Percentiles rank a stretch among this genome's conserved stretches.
Evolutionary conservation across 768 basidiomycete genomes (phyloP).

Genomic region (Podaxis carcinomalis): DNA sequence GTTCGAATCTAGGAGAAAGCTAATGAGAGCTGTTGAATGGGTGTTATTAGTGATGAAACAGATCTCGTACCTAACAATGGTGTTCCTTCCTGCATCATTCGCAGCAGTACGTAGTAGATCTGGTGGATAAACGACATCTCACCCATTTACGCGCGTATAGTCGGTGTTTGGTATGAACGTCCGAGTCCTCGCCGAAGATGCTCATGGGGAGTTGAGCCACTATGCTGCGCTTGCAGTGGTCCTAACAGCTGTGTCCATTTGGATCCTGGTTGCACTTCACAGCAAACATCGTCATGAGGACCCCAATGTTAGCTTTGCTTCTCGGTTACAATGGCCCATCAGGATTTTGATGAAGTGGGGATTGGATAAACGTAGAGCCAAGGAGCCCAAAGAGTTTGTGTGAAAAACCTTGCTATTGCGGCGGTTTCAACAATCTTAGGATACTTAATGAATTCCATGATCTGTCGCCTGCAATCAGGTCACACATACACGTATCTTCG

Average conservation of each 20-base stretch:
- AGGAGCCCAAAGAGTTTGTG: neutral
- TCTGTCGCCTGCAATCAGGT: neutral
- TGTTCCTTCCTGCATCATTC: slow-evolving; percentile 48
- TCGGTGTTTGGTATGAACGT: slow-evolving; percentile 47
- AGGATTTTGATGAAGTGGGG: slow-evolving; percentile 3
- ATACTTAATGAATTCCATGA: neutral
- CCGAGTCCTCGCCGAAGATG: slow-evolving; percentile 23
- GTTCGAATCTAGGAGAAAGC: neutral
- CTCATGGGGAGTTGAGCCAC: slow-evolving; percentile 26
- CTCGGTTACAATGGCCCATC: slow-evolving; percentile 32
- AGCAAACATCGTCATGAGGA: slow-evolving; percentile 3
- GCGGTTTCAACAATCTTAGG: neutral
- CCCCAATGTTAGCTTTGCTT: slow-evolving; percentile 22
- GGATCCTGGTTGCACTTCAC: slow-evolving; percentile 8
- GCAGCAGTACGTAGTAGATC: slow-evolving; percentile 21
- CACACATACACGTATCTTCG: neutral
- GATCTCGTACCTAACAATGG: slow-evolving; percentile 47
- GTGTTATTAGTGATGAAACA: slow-evolving; percentile 32
- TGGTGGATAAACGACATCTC: neutral
- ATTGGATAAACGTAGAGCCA: neutral
- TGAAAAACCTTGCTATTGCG: neutral
- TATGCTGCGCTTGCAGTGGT: slow-evolving; percentile 21
- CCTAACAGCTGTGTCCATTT: slow-evolving; percentile 3
- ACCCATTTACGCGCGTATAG: slow-evolving; percentile 17
- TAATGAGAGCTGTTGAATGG: neutral